Evolutionary conservation across 768 basidiomycete species (phyloP), one percentile per base, ranked within the genome.

Genomic region (Termitomyces sp.): DNA sequence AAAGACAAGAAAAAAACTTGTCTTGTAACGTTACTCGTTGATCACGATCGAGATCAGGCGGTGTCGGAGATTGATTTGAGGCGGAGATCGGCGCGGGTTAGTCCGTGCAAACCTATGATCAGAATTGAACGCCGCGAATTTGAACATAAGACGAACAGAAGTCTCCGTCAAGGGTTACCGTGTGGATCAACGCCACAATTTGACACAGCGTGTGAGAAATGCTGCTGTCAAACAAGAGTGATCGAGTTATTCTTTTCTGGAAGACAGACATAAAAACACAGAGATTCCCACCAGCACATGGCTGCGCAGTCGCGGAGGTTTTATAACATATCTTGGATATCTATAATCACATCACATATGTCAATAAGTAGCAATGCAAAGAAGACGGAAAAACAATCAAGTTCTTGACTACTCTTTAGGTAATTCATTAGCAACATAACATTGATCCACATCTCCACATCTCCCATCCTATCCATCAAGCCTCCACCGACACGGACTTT

Each of bases 131-230:
- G 41, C 41, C 41, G 21, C n/a, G 2, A 8, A 11, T 19, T 4
- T 48, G 8, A 23, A 35, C 31, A 35, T 25, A 49, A 27, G 37
- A 54, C 21, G 42, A 44, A 44, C 11, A 42, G 34, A 54, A 54
- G 10, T 54, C 53, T 54, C 48, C 40, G 27, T 27, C 23, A 50
- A 11, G 34, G 46, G 29, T 34, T 10, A 23, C 55, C 55, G 48
- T 31, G 48, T 58, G 56, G n/a, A 57, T 46, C 17, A 32, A 58
- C 57, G 57, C 57, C 57, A 58, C 57, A 58, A 19, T 35, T 1
- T 54, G 57, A 58, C 57, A 58, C 38, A 7, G 51, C 32, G 57
- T 58, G 57, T 40, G 52, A 58, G 46, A 29, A 31, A 49, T 29
- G 48, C 32, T 41, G 47, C 41, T 32, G 41, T 21, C 16, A 50